Evolutionary conservation across 208 protist species (phyloP).

Genomic region (Leishmania braziliensis): DNA sequence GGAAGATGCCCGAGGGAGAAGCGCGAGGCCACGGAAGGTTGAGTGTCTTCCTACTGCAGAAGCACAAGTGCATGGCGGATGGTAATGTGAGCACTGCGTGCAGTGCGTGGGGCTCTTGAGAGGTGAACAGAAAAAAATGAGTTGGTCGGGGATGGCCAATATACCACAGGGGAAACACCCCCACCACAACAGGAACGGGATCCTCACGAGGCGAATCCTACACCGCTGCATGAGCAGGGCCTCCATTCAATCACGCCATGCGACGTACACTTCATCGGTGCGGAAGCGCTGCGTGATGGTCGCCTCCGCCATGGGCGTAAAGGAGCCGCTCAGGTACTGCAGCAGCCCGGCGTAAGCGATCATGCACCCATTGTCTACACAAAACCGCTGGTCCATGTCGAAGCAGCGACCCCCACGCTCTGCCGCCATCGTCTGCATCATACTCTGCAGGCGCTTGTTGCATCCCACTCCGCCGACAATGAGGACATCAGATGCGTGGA

Average conservation of each 20-base stretch:
- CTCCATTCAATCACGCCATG: conserved; percentile 75
- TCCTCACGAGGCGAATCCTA: no score
- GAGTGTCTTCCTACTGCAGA: not conserved
- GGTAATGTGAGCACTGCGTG: not conserved
- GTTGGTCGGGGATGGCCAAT: not conserved
- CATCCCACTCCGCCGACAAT: conserved; percentile 99
- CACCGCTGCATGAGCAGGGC: not conserved
- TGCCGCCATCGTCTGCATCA: conserved; percentile 94
- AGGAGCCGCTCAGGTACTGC: conserved; percentile 81
- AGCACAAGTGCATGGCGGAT: not conserved
- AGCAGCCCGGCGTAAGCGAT: conserved; percentile 98
- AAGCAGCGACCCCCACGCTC: conserved; percentile 90
- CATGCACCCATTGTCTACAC: conserved; percentile 99
- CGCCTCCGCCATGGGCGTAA: conserved; percentile 71
- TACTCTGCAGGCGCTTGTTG: conserved; percentile 97
- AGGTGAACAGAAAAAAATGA: not conserved
- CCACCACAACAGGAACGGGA: not conserved
- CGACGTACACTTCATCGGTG: conserved; percentile 96
- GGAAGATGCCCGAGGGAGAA: not conserved
- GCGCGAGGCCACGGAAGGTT: no score
- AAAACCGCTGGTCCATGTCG: conserved; percentile 98
- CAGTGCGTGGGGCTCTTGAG: not conserved
- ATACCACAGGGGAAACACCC: not conserved
- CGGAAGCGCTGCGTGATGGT: conserved; percentile 91
- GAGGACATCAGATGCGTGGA: conserved; percentile 94